Percentiles rank a stretch among this genome's conserved stretches.
These are phyloP conservation scores for Kodamaea hsintzibuensis DNA, from an alignment of 805 yeast species.

Conservation along the genomic window DNA sequence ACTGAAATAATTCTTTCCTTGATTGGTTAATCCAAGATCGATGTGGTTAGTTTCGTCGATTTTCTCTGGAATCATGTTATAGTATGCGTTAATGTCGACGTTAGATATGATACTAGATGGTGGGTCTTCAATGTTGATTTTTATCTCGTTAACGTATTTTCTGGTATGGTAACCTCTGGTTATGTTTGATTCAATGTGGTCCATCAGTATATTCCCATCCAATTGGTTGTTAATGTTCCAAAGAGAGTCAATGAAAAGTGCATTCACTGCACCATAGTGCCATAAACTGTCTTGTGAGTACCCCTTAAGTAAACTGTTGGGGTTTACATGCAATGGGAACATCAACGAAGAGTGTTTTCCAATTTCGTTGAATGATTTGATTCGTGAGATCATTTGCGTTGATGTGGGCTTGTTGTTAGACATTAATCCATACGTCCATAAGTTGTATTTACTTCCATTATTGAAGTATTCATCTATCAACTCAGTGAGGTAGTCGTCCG, in stretches of 20 bases:
- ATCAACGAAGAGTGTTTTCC: conserved; percentile 51
- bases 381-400: conserved; percentile 35
- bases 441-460: conserved; percentile 35
- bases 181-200: conserved; percentile 42
- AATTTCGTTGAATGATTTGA: conserved; percentile 46
- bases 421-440: conserved; percentile 37
- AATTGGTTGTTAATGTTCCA: conserved; percentile 48
- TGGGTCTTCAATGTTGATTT: conserved; percentile 14
- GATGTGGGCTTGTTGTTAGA: conserved; percentile 41
- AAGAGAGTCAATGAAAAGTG: conserved; percentile 37
- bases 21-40: conserved; percentile 5
- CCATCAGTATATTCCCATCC: conserved; percentile 37
- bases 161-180: conserved; percentile 45
- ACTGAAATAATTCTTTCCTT: conserved; percentile 11
- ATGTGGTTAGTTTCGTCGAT: not conserved
- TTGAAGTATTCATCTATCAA: conserved; percentile 69
- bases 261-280: conserved; percentile 35
- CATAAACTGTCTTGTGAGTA: conserved; percentile 35
- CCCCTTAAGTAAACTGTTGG: conserved; percentile 1
- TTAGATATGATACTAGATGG: conserved; percentile 14
- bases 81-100: conserved; percentile 18
- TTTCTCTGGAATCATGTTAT: conserved; percentile 7
- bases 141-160: conserved; percentile 47
- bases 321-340: conserved; percentile 44
- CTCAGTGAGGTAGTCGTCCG: conserved; percentile 49